phyloP scores from a whole-genome alignment of 1,139 yeast genomes.

The Yueomyces sp. region DNA sequence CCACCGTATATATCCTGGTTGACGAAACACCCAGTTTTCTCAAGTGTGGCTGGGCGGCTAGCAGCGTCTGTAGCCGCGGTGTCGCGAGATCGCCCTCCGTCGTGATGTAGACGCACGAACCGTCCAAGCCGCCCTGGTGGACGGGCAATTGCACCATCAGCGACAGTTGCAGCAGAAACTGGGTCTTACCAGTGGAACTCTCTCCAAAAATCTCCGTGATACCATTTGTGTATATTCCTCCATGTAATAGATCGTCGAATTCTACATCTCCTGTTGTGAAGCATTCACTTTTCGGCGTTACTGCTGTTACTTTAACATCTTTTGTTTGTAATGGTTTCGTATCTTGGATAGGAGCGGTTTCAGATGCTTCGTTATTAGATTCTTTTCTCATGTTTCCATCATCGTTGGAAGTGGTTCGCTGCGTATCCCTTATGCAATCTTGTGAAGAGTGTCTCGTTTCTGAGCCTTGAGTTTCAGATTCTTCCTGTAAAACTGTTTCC shows the following conservation, averaged over 20 bases:
- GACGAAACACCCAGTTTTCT: slow-evolving; percentile 24
- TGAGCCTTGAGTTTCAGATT: too few species aligned
- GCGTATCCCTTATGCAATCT: too few species aligned
- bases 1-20: slow-evolving; percentile 45
- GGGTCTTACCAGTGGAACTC: slow-evolving; percentile 78
- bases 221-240: slow-evolving; percentile 57
- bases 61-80: slow-evolving; percentile 34
- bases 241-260: slow-evolving; percentile 47
- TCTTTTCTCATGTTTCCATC: not conserved
- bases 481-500: not conserved
- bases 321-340: not conserved
- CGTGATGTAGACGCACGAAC: slow-evolving; percentile 48
- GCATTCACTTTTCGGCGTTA: not conserved
- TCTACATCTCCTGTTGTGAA: slow-evolving; percentile 49
- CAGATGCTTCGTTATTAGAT: not conserved
- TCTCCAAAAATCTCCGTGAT: slow-evolving; percentile 77
- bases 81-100: slow-evolving; percentile 72
- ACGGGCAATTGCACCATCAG: slow-evolving; percentile 41
- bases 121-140: slow-evolving; percentile 34
- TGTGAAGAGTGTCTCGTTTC: too few species aligned
- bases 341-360: not conserved
- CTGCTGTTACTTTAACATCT: not conserved
- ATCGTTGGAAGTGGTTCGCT: too few species aligned
- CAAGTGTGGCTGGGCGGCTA: slow-evolving; percentile 20
- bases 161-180: slow-evolving; percentile 53